Evolutionary conservation across 1,139 yeast species (phyloP).

Genomic region (Pichia sp.): DNA sequence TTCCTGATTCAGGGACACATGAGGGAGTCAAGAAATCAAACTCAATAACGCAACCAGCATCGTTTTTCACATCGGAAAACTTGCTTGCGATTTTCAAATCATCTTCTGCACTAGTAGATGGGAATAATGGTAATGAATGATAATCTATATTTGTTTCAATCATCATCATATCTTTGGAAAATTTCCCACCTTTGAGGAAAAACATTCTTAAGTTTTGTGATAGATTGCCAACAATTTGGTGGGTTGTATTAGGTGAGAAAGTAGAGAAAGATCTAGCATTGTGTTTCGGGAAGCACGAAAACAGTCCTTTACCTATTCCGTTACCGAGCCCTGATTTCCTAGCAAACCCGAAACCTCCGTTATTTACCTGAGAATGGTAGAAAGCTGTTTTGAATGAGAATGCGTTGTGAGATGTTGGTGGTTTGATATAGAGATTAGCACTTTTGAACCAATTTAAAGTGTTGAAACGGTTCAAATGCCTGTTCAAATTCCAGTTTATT

Average conservation of each 20-base stretch:
- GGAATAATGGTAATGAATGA: constrained; percentile 15
- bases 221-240: constrained; percentile 35
- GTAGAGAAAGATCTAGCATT: constrained; percentile 28
- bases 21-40: constrained; percentile 31
- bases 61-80: constrained; percentile 21
- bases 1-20: constrained; percentile 41
- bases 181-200: constrained; percentile 28
- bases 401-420: not conserved
- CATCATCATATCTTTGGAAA: constrained; percentile 7
- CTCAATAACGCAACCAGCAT: constrained; percentile 45
- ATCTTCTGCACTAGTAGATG: constrained; percentile 32
- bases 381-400: constrained; percentile 13
- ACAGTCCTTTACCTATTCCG: constrained; percentile 20
- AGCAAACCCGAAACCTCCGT: not conserved
- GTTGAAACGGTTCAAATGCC: no score
- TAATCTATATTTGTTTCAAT: constrained; percentile 16
- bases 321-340: constrained; percentile 2
- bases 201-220: constrained; percentile 31
- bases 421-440: not conserved
- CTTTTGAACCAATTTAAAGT: constrained; percentile 12
- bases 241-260: constrained; percentile 26
- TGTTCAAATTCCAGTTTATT: no score
- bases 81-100: constrained; percentile 35
- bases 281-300: constrained; percentile 24
- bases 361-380: constrained; percentile 19